These are phyloP conservation scores for Cephaloascus fragrans DNA, from an alignment of 805 yeast species.

Conservation along the genomic window DNA sequence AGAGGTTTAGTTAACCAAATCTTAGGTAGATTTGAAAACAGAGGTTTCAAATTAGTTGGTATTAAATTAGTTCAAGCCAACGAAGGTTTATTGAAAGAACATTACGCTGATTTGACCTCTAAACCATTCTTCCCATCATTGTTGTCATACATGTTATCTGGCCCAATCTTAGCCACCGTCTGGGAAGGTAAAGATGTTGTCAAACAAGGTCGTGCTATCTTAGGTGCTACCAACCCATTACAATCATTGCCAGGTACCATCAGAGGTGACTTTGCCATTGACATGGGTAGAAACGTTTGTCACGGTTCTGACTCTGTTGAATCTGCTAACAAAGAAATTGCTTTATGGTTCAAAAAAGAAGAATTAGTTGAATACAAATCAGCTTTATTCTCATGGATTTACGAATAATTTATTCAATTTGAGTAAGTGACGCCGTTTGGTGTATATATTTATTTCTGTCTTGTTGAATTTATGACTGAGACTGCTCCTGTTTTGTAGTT, in stretches of 20 bases:
- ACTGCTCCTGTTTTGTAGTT: no score
- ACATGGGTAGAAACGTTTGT: slow-evolving; percentile 98
- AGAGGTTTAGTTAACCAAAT: slow-evolving; percentile 91
- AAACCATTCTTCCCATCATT: slow-evolving; percentile 98
- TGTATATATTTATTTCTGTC: no score
- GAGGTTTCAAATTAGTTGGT: slow-evolving; percentile 96
- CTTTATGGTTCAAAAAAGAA: slow-evolving; percentile 95
- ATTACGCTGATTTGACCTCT: slow-evolving; percentile 89
- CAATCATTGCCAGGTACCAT: slow-evolving; percentile 98
- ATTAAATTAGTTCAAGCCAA: slow-evolving; percentile 85
- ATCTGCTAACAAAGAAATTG: slow-evolving; percentile 92
- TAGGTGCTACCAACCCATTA: slow-evolving; percentile 99
- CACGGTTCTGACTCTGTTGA: slow-evolving; percentile 99
- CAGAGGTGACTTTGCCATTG: slow-evolving; percentile 98
- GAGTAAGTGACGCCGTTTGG: no score
- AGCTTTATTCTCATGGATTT: slow-evolving; percentile 79
- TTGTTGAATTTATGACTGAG: no score
- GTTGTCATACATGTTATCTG: slow-evolving; percentile 93
- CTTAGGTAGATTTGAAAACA: slow-evolving; percentile 87
- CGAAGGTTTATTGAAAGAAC: slow-evolving; percentile 81
- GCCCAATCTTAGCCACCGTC: slow-evolving; percentile 97
- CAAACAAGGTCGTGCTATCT: slow-evolving; percentile 93
- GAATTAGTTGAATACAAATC: slow-evolving; percentile 91
- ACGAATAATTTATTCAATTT: slow-evolving; percentile 64
- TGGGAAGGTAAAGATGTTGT: slow-evolving; percentile 99